These are phyloP conservation scores for Boletus sp. DNA, from an alignment of 1,284 basidiomycete genomes.

Conservation along the genomic window DNA sequence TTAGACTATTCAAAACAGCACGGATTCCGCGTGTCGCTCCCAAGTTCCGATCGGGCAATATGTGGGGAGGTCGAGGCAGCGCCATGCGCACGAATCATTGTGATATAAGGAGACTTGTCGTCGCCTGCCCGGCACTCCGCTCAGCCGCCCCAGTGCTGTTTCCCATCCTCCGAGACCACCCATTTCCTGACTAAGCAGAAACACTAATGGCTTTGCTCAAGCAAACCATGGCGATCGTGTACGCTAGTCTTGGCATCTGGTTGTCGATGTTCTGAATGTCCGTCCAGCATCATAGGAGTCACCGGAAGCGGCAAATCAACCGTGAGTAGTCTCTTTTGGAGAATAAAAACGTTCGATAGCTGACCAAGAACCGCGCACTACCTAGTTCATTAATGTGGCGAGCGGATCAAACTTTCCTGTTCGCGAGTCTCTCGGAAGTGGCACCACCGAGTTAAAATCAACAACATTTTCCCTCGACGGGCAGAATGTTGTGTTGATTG, in stretches of 20 bases:
- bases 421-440: slow-evolving; percentile 17
- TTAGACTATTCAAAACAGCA: slow-evolving; percentile 17
- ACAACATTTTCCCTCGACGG: slow-evolving; percentile 25
- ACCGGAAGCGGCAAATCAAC: slow-evolving; percentile 41
- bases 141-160: slow-evolving; percentile 1
- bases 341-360: neutral
- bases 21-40: slow-evolving; percentile 19
- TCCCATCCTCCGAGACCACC: neutral
- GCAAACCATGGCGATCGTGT: slow-evolving; percentile 24
- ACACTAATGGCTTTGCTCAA: slow-evolving; percentile 13
- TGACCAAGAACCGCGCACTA: slow-evolving; percentile 2
- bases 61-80: slow-evolving; percentile 7
- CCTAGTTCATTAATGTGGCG: slow-evolving; percentile 33
- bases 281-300: slow-evolving; percentile 38
- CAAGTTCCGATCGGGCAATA: slow-evolving; percentile 1
- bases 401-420: slow-evolving; percentile 28
- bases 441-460: slow-evolving; percentile 24
- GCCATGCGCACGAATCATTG: slow-evolving; percentile 8
- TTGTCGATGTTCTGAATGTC: slow-evolving; percentile 3
- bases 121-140: neutral
- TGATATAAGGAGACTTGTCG: slow-evolving; percentile 20
- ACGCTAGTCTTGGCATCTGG: slow-evolving; percentile 8
- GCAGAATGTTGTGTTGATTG: slow-evolving; percentile 28
- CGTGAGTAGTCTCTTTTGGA: slow-evolving; percentile 22
- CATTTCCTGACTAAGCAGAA: slow-evolving; percentile 2